A percentile compares a stretch with the other conserved stretches of the same genome.
These are phyloP conservation scores for Phyllosticta citribraziliensis DNA, from an alignment of 2,329 filamentous ascomycete genomes.

Conservation along the genomic window DNA sequence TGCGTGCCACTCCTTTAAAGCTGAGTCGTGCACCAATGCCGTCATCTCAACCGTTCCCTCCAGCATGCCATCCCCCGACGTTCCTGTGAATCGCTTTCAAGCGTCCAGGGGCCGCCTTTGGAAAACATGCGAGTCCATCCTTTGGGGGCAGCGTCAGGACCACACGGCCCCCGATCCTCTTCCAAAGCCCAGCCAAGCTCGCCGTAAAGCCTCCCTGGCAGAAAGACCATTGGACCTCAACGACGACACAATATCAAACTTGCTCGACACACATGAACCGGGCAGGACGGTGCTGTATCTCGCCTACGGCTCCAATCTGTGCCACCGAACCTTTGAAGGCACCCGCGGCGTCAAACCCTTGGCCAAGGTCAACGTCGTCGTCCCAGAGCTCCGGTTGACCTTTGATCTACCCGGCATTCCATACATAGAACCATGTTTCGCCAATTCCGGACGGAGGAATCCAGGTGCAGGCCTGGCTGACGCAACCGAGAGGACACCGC, in stretches of 20 bases:
- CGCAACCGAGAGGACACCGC: constrained; percentile 19
- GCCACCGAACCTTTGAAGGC: constrained; percentile 68
- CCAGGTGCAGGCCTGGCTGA: constrained; percentile 18
- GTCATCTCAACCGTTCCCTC: neutral
- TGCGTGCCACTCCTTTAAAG: neutral
- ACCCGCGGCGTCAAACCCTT: constrained; percentile 70
- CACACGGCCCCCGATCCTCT: neutral
- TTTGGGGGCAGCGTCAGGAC: neutral
- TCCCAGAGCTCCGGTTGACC: constrained; percentile 65
- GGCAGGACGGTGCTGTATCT: constrained; percentile 28
- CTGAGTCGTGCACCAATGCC: neutral
- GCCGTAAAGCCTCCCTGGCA: neutral
- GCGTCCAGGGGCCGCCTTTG: neutral
- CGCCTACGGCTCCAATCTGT: constrained; percentile 88
- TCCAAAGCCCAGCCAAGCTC: neutral
- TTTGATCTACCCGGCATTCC: constrained; percentile 82
- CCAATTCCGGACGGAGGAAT: constrained; percentile 60
- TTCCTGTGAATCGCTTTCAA: neutral
- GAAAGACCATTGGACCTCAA: neutral
- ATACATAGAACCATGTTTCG: constrained; percentile 86
- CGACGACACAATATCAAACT: neutral
- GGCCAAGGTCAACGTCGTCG: constrained; percentile 70
- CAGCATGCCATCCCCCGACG: neutral
- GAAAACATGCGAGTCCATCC: neutral
- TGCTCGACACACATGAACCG: neutral